phyloP scores from a whole-genome alignment of 257 asterid species.

The Solanum phureja region DNA sequence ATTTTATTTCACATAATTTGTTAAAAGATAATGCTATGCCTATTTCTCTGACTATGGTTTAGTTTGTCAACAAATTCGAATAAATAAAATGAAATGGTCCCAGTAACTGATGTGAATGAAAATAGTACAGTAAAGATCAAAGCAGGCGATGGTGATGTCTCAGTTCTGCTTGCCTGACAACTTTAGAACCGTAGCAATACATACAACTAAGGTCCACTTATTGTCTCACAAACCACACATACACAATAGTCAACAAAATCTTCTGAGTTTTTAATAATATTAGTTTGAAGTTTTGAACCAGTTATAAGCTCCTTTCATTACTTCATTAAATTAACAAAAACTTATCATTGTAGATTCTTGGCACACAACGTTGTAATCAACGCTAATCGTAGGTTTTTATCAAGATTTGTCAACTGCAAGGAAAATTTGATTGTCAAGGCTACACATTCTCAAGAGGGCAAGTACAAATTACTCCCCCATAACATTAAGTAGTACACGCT shows the following conservation, averaged over 20 bases:
- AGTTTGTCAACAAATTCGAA: background rate
- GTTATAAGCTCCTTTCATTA: background rate
- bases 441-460: background rate
- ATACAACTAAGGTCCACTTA: background rate
- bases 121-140: background rate
- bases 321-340: background rate
- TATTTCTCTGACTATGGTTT: background rate
- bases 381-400: background rate
- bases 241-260: background rate
- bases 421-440: background rate
- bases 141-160: background rate
- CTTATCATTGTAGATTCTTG: background rate
- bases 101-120: background rate
- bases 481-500: background rate
- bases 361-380: background rate
- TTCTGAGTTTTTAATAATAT: background rate
- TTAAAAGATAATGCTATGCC: slow-evolving; percentile 1
- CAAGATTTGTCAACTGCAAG: background rate
- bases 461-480: background rate
- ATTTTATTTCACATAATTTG: background rate
- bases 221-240: background rate
- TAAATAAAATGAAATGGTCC: background rate
- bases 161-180: background rate
- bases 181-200: background rate
- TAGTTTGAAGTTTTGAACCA: background rate